A percentile compares a stretch with the other conserved stretches of the same genome.
phyloP scores from a whole-genome alignment of 2,329 filamentous ascomycete species.

The Fusarium sp. region DNA sequence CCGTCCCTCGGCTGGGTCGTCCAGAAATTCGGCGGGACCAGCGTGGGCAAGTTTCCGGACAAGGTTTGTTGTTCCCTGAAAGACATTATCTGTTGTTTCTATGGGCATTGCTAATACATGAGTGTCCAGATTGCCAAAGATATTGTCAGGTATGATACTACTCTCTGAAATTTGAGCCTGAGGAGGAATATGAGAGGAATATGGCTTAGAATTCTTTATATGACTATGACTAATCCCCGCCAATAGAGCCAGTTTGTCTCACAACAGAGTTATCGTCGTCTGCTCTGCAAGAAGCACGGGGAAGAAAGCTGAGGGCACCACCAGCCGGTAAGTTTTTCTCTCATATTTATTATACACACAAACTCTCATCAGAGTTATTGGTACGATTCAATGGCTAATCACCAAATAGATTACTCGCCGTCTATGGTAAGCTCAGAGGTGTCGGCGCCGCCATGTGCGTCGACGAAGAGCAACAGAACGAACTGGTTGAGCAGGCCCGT shows the following conservation, averaged over 20 bases:
- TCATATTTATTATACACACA: background rate
- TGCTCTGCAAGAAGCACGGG: slow-evolving; percentile 95
- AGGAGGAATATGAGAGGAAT: background rate
- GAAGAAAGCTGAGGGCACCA: slow-evolving; percentile 94
- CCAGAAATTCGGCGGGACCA: slow-evolving; percentile 96
- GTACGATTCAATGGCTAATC: background rate
- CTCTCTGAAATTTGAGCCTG: background rate
- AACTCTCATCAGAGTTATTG: background rate
- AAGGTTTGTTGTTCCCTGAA: slow-evolving; percentile 60
- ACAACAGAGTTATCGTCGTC: slow-evolving; percentile 87
- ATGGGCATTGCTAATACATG: slow-evolving; percentile 9
- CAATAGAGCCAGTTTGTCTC: slow-evolving; percentile 61
- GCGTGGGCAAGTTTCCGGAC: slow-evolving; percentile 90
- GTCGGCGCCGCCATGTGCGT: slow-evolving; percentile 65
- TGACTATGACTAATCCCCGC: slow-evolving; percentile 34
- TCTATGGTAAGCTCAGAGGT: slow-evolving; percentile 67
- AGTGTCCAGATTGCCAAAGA: slow-evolving; percentile 53
- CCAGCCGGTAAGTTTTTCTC: slow-evolving; percentile 78
- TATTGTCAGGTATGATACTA: slow-evolving; percentile 54
- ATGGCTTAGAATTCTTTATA: slow-evolving; percentile 10
- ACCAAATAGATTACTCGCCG: slow-evolving; percentile 63
- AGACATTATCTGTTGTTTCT: slow-evolving; percentile 5
- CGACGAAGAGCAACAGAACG: slow-evolving; percentile 60
- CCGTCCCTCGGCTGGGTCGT: slow-evolving; percentile 77
- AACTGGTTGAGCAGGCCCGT: slow-evolving; percentile 73